Evolutionary conservation across 257 asterid genomes (phyloP), one percentile per base, ranked within the genome.

Genomic region (Henckelia pumila): DNA sequence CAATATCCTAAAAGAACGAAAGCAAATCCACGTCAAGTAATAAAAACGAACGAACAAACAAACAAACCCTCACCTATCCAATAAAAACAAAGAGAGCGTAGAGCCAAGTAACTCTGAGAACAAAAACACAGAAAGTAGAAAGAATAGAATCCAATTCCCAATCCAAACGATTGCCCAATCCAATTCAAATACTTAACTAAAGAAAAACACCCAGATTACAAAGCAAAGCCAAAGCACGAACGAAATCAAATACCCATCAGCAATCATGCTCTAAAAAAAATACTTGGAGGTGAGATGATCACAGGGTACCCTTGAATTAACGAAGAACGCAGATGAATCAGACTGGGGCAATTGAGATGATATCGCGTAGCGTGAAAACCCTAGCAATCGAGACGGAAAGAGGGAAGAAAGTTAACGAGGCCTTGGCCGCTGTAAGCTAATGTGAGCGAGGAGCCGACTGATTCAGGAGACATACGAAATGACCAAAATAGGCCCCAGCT

Each of bases 361-460:
- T 53, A 3, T 28, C 3, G 3, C 30, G 30, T 28, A 3, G 74
- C 50, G 83, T 14, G 76, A 79, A 76, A 83, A 83, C 85, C 88
- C 88, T 83, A 80, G 81, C 56, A 61, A 30, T 47, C 21, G 68
- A 70, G 40, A 71, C 28, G 29, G 67, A 25, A 70, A 50, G 17
- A 57, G 59, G 66, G 61, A 47, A 16, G 76, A 53, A 71, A 37
- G 80, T 52, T 58, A 40, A 64, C 67, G 77, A 68, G 78, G 66
- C 61, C 64, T 74, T 77, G 52, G 64, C 21, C 44, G 13, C 44
- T 44, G 77, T 56, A 70, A 8, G 78, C 10, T 17, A 8, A 9
- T 50, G 52, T 60, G 61, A 26, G 68, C 16, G 69, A 50, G 77
- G 64, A 77, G 74, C 85, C 88, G 88, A 79, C 75, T 73, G 88